A percentile compares a stretch with the other conserved stretches of the same genome.
phyloP scores from a whole-genome alignment of 352 stramenopile genomes.

The Globisporangium irregulare region DNA sequence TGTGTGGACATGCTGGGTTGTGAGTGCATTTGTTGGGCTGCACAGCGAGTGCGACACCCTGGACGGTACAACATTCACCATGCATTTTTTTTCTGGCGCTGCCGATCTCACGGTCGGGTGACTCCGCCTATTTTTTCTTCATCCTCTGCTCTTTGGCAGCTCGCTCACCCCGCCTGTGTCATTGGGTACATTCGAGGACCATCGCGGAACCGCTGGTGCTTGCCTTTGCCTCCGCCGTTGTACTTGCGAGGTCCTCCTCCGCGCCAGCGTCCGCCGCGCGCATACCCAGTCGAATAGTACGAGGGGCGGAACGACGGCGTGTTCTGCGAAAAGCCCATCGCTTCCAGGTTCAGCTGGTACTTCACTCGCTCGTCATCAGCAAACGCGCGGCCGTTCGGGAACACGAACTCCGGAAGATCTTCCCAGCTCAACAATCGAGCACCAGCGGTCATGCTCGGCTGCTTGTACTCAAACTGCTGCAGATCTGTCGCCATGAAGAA shows the following conservation, averaged over 20 bases:
- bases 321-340: conserved; percentile 47
- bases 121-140: neutral
- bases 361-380: conserved; percentile 52
- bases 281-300: conserved; percentile 47
- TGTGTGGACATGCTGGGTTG: neutral
- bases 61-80: neutral
- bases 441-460: conserved; percentile 60
- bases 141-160: neutral
- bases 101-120: neutral
- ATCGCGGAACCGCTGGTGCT: conserved; percentile 29
- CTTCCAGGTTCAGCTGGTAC: conserved; percentile 63
- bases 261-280: conserved; percentile 50
- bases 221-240: conserved; percentile 37
- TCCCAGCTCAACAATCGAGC: conserved; percentile 55
- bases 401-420: conserved; percentile 72
- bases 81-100: neutral
- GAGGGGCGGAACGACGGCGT: conserved; percentile 42
- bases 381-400: conserved; percentile 39
- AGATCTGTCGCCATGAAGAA: conserved; percentile 84
- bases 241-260: conserved; percentile 42
- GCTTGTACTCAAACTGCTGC: conserved; percentile 76
- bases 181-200: conserved; percentile 14
- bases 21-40: neutral
- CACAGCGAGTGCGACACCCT: neutral
- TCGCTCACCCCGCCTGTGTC: conserved; percentile 15